Evolutionary conservation across 2,329 filamentous ascomycete species (phyloP).

Genomic region (Dactylonectria estremocensis): DNA sequence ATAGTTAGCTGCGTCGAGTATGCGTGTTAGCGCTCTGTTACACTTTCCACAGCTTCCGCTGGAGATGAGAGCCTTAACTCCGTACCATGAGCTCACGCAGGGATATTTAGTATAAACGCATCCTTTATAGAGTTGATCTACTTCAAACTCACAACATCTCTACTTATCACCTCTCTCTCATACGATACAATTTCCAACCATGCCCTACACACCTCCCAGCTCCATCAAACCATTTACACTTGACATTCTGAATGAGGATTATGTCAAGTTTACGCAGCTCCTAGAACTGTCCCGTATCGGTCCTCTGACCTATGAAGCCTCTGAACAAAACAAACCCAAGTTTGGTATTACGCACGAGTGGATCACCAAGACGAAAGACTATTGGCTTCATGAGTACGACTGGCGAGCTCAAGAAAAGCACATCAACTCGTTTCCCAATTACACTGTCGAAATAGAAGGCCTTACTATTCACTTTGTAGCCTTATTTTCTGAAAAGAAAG

Average conservation of each 20-base stretch:
- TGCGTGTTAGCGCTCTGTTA: no score
- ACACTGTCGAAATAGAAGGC: constrained; percentile 5
- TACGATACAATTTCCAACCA: no score
- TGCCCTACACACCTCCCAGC: no score
- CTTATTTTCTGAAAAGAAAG: constrained; percentile 6
- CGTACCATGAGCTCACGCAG: no score
- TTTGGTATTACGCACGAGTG: constrained; percentile 9
- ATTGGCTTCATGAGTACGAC: constrained; percentile 4
- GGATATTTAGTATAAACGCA: no score
- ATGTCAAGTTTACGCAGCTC: constrained; percentile 8
- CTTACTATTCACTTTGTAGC: constrained; percentile 6
- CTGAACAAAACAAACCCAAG: neutral
- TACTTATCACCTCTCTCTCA: no score
- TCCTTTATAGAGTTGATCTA: no score
- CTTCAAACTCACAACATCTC: no score
- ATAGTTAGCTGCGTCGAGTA: no score
- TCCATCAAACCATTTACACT: neutral
- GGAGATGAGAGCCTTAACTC: no score
- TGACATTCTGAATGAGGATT: neutral
- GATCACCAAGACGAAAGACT: constrained; percentile 8
- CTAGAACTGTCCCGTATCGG: neutral
- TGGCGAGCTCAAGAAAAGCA: constrained; percentile 8
- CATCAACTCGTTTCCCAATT: constrained; percentile 11
- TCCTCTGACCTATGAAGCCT: constrained; percentile 1
- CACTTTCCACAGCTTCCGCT: no score